These are phyloP conservation scores for Darksidea phi DNA, from an alignment of 495 filamentous ascomycete species.

Conservation along the genomic window DNA sequence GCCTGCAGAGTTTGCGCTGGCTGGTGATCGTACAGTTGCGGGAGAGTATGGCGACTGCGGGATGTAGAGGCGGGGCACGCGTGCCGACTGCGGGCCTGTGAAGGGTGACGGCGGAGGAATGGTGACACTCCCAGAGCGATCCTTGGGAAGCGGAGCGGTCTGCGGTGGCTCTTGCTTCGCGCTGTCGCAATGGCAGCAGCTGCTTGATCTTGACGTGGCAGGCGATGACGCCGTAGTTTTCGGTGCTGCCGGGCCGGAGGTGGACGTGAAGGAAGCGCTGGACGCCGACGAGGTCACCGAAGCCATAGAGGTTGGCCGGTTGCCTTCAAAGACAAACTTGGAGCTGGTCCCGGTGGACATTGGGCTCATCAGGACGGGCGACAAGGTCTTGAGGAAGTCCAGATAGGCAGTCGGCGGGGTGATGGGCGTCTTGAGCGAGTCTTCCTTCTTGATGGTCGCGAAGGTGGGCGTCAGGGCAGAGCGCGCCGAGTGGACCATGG, in stretches of 20 bases:
- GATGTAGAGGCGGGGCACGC: slow-evolving; percentile 56
- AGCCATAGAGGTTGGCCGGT: slow-evolving; percentile 38
- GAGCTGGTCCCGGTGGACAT: slow-evolving; percentile 41
- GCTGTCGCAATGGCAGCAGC: slow-evolving; percentile 56
- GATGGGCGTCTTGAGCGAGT: slow-evolving; percentile 73
- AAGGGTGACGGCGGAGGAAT: slow-evolving; percentile 48
- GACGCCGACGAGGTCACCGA: slow-evolving; percentile 29
- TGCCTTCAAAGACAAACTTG: slow-evolving; percentile 45
- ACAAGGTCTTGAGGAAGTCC: slow-evolving; percentile 82
- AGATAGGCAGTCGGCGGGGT: slow-evolving; percentile 89
- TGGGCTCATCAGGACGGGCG: slow-evolving; percentile 59
- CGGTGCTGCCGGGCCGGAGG: slow-evolving; percentile 23
- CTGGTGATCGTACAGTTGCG: slow-evolving; percentile 49
- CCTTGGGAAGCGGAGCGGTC: slow-evolving; percentile 24
- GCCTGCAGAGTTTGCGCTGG: slow-evolving; percentile 53
- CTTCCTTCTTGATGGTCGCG: slow-evolving; percentile 50
- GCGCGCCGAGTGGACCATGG: slow-evolving; percentile 40
- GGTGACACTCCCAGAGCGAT: slow-evolving; percentile 11
- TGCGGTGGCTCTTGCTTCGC: slow-evolving; percentile 42
- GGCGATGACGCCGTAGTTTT: slow-evolving; percentile 43
- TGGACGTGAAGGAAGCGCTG: slow-evolving; percentile 31
- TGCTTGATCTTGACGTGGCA: slow-evolving; percentile 55
- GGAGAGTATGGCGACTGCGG: slow-evolving; percentile 61
- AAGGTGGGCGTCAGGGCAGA: slow-evolving; percentile 50
- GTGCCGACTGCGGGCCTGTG: slow-evolving; percentile 57